Evolutionary conservation across 441 rosid genomes (phyloP).

Genomic region (Gossypium schwendimanii): DNA sequence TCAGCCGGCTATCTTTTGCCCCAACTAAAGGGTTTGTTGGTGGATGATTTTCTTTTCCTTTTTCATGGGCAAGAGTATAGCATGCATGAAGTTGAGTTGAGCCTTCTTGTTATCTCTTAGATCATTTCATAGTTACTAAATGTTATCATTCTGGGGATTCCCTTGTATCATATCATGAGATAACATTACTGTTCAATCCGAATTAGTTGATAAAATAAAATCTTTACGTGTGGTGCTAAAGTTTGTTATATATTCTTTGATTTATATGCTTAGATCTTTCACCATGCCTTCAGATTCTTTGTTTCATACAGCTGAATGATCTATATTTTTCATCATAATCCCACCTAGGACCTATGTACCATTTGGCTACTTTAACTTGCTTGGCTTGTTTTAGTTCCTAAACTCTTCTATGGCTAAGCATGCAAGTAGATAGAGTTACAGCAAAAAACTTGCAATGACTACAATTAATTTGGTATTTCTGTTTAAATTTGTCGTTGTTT

Average conservation of each 20-base stretch:
- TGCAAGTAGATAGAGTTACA: neutral
- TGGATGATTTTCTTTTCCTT: neutral
- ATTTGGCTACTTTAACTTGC: neutral
- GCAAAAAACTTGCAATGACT: neutral
- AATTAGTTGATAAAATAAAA: neutral
- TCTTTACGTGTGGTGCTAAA: neutral
- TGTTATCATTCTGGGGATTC: neutral
- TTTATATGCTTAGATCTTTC: neutral
- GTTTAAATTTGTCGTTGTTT: neutral
- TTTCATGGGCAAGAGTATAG: neutral
- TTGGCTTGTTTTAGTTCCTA: neutral
- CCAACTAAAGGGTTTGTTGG: neutral
- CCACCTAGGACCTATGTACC: neutral
- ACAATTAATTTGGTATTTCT: slow-evolving; percentile 5
- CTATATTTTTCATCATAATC: neutral
- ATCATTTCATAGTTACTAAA: neutral
- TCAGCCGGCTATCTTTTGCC: neutral
- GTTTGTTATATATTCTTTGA: neutral
- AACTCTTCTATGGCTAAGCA: neutral
- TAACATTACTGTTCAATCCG: neutral
- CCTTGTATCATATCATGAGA: neutral
- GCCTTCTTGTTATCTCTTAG: neutral
- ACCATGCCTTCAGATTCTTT: neutral
- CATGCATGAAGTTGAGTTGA: neutral
- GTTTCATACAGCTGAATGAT: neutral